Evolutionary conservation across 768 basidiomycete genomes (phyloP), one percentile per base, ranked within the genome.

Genomic region (Clitopilus hobsonii): DNA sequence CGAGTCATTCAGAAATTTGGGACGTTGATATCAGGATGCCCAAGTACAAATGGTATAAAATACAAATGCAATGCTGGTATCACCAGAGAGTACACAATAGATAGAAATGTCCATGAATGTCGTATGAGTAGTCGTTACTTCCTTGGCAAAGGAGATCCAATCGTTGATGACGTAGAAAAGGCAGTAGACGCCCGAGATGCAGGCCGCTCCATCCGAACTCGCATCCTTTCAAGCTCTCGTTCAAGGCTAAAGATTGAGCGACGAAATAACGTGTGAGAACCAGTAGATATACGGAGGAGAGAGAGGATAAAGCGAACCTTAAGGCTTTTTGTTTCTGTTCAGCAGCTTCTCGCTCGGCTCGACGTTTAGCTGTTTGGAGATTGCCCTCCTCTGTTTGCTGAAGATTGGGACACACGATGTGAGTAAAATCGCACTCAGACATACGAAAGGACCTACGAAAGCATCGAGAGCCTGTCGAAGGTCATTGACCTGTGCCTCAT

Each of bases 271-370:
- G n/a, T n/a, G n/a, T n/a, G n/a, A n/a, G n/a, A n/a, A n/a, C n/a
- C n/a, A n/a, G n/a, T 32, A 51, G 61, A 49, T 41, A 50, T 25
- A 23, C 26, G 45, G 30, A 38, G 23, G 27, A 53, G 50, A 26
- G 14, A 13, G 51, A 5, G 54, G 18, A 30, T 27, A 54, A 4
- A 26, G 22, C 85, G 51, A 61, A 90, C 89, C 77, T 82, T 14
- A 90, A 73, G 38, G 83, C 77, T 57, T 81, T 81, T 67, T 89
- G 86, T 67, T 83, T 88, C 62, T 81, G 83, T 59, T 92, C 89
- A 5, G 72, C 81, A 26, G 85, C 86, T 60, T 92, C 89, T 32
- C 88, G 78, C 61, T 91, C 90, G 30, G 86, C 86, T 38, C 88
- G 79, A 27, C 89, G 83, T 67, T 90, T 90, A 22, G 79, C 81